These are phyloP conservation scores for Aspergillus udagawae DNA, from an alignment of 2,329 filamentous ascomycete species.

Conservation along the genomic window DNA sequence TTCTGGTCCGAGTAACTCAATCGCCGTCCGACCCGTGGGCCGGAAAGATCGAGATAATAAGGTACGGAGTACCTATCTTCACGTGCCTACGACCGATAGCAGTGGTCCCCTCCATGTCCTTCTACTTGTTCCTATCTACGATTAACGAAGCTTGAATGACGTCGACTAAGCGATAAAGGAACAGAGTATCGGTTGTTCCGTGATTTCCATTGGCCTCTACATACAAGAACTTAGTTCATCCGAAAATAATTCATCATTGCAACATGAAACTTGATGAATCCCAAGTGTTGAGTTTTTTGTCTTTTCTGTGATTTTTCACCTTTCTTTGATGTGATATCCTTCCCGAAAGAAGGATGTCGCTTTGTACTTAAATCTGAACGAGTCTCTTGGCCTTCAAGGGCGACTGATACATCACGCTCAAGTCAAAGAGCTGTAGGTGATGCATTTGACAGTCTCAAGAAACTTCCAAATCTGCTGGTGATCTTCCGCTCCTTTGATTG, in stretches of 20 bases:
- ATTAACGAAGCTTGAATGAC: background rate
- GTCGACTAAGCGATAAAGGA: background rate
- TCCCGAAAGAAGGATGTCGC: background rate
- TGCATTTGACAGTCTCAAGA: slow-evolving; percentile 29
- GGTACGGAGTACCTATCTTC: background rate
- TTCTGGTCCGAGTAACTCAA: background rate
- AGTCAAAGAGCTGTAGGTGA: slow-evolving; percentile 23
- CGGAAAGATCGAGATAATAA: background rate
- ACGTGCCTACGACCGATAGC: background rate
- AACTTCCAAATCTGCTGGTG: slow-evolving; percentile 36
- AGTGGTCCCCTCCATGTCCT: background rate
- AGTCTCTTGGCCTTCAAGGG: background rate
- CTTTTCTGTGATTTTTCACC: background rate
- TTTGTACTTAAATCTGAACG: background rate
- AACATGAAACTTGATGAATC: background rate
- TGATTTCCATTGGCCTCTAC: background rate
- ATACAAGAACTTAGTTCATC: background rate
- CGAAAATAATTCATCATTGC: background rate
- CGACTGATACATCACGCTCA: slow-evolving; percentile 1
- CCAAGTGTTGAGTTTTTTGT: background rate
- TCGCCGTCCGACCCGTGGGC: background rate
- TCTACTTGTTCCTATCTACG: background rate
- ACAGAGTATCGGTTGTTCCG: background rate
- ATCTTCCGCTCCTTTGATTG: slow-evolving; percentile 23
- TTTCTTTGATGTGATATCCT: background rate